phyloP scores from a whole-genome alignment of 805 yeast species.

The Pichia nanzhaoensis region DNA sequence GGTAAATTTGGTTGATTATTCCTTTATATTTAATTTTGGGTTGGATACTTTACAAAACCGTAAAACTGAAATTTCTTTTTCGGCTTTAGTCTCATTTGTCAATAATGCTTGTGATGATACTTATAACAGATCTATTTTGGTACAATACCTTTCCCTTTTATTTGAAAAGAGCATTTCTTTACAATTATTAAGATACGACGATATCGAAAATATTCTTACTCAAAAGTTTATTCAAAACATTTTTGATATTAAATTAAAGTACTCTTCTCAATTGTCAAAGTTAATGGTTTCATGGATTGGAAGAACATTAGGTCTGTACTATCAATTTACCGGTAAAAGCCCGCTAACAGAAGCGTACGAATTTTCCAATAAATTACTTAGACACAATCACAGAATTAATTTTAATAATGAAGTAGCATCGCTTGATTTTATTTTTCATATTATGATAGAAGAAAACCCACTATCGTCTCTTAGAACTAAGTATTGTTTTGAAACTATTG shows the following conservation, averaged over 20 bases:
- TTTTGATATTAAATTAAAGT: conserved; percentile 16
- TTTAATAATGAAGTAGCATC: conserved; percentile 19
- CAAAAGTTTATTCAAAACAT: conserved; percentile 14
- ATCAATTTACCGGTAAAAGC: conserved; percentile 22
- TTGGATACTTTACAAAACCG: background rate
- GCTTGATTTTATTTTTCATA: conserved; percentile 26
- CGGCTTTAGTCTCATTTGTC: background rate
- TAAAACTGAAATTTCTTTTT: background rate
- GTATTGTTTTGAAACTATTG: conserved; percentile 32
- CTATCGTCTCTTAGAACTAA: conserved; percentile 18
- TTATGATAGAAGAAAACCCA: conserved; percentile 20
- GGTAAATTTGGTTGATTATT: background rate
- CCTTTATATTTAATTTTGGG: background rate
- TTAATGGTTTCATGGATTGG: conserved; percentile 29
- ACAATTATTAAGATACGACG: background rate
- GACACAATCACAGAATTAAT: conserved; percentile 10
- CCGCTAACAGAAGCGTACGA: conserved; percentile 17
- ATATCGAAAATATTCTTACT: background rate
- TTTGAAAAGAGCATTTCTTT: conserved; percentile 1
- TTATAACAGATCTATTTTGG: background rate
- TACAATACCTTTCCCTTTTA: conserved; percentile 2
- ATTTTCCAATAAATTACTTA: conserved; percentile 13
- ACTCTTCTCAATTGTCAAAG: conserved; percentile 8
- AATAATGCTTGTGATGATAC: background rate
- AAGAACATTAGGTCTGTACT: conserved; percentile 25